Percentiles rank a stretch among this genome's conserved stretches.
phyloP scores from a whole-genome alignment of 176 grass and related monocot species.

The Carex kokanica region DNA sequence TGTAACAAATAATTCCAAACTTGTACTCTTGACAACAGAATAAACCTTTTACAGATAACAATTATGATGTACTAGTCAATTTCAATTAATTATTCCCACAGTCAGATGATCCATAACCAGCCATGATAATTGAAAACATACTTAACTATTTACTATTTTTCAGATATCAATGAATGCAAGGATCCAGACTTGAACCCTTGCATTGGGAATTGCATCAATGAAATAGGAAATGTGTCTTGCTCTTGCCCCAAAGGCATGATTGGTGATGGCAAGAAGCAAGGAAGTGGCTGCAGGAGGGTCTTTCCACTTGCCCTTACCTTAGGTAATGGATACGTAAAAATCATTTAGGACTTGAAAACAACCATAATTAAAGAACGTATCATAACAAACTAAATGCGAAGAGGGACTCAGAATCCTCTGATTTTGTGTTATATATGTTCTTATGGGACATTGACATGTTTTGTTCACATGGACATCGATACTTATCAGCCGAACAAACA shows the following conservation, averaged over 20 bases:
- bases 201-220: not conserved
- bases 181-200: not conserved
- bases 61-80: too few relatives aligned
- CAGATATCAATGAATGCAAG: not conserved
- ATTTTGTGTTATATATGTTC: too few relatives aligned
- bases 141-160: not conserved
- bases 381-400: too few relatives aligned
- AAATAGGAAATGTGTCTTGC: not conserved
- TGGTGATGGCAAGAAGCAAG: constrained; percentile 10
- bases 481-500: too few relatives aligned
- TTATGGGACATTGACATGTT: too few relatives aligned
- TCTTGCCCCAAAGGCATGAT: not conserved
- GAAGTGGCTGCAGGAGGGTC: constrained; percentile 2
- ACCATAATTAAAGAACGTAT: not conserved
- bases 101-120: too few relatives aligned
- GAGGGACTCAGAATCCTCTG: too few relatives aligned
- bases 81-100: not conserved
- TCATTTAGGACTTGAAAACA: not conserved
- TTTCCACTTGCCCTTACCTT: not conserved
- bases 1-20: too few relatives aligned
- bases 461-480: too few relatives aligned
- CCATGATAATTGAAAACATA: not conserved
- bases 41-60: too few relatives aligned
- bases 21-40: too few relatives aligned
- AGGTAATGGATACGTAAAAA: not conserved